Conservation (phyloP, 805 yeast genomes). For the Metahyphopichia silvanorum region DNA sequence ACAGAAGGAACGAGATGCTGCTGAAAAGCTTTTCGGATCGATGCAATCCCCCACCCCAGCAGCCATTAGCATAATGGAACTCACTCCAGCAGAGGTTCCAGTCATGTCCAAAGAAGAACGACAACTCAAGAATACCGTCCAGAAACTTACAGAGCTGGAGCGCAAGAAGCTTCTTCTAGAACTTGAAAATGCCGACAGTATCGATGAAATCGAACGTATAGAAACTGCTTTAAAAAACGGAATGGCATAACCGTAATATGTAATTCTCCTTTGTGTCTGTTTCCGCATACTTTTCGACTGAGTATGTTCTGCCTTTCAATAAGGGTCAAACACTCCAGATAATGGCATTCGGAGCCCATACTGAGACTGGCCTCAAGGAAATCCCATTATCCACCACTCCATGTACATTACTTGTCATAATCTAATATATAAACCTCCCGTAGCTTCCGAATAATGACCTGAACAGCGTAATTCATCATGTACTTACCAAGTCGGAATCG, state of each 20-base stretch:
- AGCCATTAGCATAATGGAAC: slow-evolving; percentile 6
- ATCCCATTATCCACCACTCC: too few relatives aligned
- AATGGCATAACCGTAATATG: too few relatives aligned
- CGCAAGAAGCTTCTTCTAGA: slow-evolving; percentile 47
- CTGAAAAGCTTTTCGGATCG: slow-evolving; percentile 35
- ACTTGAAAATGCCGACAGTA: slow-evolving; percentile 58
- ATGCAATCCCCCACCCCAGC: slow-evolving; percentile 16
- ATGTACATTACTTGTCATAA: too few relatives aligned
- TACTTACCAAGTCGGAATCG: too few relatives aligned
- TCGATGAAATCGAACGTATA: slow-evolving; percentile 73
- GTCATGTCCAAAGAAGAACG: slow-evolving; percentile 21
- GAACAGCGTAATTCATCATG: too few relatives aligned
- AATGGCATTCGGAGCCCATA: too few relatives aligned
- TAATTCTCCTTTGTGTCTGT: too few relatives aligned
- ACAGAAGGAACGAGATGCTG: slow-evolving; percentile 49
- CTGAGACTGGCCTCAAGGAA: too few relatives aligned
- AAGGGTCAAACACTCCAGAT: background rate
- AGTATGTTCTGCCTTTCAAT: too few relatives aligned
- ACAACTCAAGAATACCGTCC: slow-evolving; percentile 31
- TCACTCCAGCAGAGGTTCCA: slow-evolving; percentile 1
- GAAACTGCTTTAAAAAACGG: slow-evolving; percentile 47
- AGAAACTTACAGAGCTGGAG: slow-evolving; percentile 54
- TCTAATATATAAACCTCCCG: too few relatives aligned
- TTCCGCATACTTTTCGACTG: slow-evolving; percentile 1
- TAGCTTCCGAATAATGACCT: too few relatives aligned